phyloP scores from a whole-genome alignment of 2,329 filamentous ascomycete genomes.

The Aspergillus tanneri region DNA sequence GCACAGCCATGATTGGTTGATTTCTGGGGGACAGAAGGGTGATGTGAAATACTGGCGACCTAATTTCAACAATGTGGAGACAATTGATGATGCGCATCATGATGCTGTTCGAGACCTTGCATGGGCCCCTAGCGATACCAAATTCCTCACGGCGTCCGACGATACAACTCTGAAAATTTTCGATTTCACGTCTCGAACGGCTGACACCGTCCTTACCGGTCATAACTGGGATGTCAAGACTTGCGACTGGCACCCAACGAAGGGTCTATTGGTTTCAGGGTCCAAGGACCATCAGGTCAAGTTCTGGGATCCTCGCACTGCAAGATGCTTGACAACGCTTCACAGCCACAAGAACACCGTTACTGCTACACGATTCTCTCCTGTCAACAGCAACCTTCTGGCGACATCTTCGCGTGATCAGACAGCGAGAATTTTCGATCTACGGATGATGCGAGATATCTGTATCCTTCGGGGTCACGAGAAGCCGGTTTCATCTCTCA shows the following conservation, averaged over 20 bases:
- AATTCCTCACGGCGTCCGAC: constrained; percentile 94
- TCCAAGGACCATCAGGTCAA: constrained; percentile 98
- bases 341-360: constrained; percentile 98
- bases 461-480: constrained; percentile 90
- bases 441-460: constrained; percentile 98
- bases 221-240: constrained; percentile 98
- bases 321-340: constrained; percentile 85
- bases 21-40: constrained; percentile 93
- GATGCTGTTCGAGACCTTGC: constrained; percentile 89
- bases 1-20: constrained; percentile 93
- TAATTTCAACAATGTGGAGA: constrained; percentile 98
- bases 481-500: constrained; percentile 88
- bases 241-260: constrained; percentile 96
- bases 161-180: constrained; percentile 93
- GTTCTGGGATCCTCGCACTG: constrained; percentile 93
- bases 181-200: constrained; percentile 83
- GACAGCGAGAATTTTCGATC: constrained; percentile 87
- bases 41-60: constrained; percentile 98
- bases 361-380: constrained; percentile 87
- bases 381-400: constrained; percentile 76
- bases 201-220: constrained; percentile 82
- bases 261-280: constrained; percentile 89
- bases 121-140: constrained; percentile 89
- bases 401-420: constrained; percentile 93
- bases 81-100: constrained; percentile 77